These are phyloP conservation scores for Inga leiocalycina DNA, from an alignment of 306 rosid genomes.

Conservation along the genomic window DNA sequence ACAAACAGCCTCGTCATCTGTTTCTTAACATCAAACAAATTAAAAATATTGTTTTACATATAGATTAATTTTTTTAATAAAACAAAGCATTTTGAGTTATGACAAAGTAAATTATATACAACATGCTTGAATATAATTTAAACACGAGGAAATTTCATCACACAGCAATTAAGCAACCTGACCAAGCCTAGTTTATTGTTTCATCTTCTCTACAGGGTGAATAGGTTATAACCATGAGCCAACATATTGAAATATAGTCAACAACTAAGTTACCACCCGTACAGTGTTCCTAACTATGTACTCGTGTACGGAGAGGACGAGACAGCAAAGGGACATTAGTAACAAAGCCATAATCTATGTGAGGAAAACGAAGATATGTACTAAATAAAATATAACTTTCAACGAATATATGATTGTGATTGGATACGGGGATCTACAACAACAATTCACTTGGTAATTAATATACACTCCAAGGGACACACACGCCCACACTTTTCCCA, in stretches of 20 bases:
- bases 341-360: neutral
- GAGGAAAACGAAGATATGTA: too few relatives aligned
- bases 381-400: neutral
- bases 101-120: neutral
- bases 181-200: neutral
- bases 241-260: constrained; percentile 2
- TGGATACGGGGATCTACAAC: constrained; percentile 27
- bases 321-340: constrained; percentile 24
- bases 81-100: neutral
- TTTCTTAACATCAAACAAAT: neutral
- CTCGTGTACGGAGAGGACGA: neutral
- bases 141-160: neutral
- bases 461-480: constrained; percentile 4
- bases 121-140: neutral
- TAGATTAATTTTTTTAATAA: neutral
- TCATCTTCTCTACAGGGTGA: constrained; percentile 13
- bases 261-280: constrained; percentile 41
- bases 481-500: neutral
- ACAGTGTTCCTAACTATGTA: constrained; percentile 60
- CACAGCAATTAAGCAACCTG: neutral
- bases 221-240: constrained; percentile 5
- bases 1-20: neutral
- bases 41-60: neutral
- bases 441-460: constrained; percentile 23
- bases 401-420: constrained; percentile 25